Evolutionary conservation across 2,329 filamentous ascomycete species (phyloP), one percentile per base, ranked within the genome.

Genomic region (Colletotrichum kahawae): DNA sequence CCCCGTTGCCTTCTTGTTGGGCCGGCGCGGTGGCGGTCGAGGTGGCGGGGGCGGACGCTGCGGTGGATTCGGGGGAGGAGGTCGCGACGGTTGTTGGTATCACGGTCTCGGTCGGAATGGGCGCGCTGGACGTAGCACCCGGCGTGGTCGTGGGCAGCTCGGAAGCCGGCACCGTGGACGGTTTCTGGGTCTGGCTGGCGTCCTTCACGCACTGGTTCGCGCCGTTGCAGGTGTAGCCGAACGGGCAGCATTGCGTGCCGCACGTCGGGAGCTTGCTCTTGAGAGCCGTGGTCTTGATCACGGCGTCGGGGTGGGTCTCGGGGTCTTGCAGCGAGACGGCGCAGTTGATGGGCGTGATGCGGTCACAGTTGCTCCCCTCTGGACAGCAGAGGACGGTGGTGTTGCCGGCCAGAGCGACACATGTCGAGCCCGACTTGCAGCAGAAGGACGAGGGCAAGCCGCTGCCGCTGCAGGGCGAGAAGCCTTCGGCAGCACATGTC

Each of bases 381-480:
- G 93, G 93, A 81, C 94, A 96, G 85, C 94, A 96, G 64, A 95
- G 85, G 16, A 93, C 88, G 0, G 93, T 94, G 7, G 92, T 93
- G 59, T 87, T 85, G n/a, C 86, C 90, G 13, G 92, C 92, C 62
- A 95, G 88, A 2, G 88, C 79, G 54, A 91, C 85, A 83, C 94
- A 96, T 4, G 81, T 87, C 8, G 87, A 85, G 21, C 82, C 83
- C 33, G 83, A 76, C 5, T 88, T 83, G 80, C 94, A 96, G 86
- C 93, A 95, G 81, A 95, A 95, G 81, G 89, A 87, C 67, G 85
- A 85, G 2, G 93, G 92, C 27, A 94, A 87, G 34, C 85, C 86
- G 33, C 84, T 81, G 29, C 88, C 83, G 24, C 88, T 83, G 81
- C 93, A 95, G 77, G 87, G 86, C 21, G 84, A 82, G 71, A 91